Conservation (phyloP, 352 stramenopile genomes). For the Phytophthora syringae region DNA sequence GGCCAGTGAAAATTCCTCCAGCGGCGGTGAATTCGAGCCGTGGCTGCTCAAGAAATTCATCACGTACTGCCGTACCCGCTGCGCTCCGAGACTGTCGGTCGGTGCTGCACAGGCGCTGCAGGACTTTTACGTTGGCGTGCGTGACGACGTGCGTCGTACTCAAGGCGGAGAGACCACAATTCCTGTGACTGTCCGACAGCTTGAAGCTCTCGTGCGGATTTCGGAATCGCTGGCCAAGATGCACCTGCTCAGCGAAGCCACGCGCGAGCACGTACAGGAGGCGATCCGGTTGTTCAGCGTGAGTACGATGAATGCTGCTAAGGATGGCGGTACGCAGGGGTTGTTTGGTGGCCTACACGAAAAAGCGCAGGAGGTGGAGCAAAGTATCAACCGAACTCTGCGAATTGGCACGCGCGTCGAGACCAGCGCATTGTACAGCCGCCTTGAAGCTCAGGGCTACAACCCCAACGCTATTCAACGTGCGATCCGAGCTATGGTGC, state of each 20-base stretch:
- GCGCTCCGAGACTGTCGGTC: constrained; percentile 92
- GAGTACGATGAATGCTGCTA: constrained; percentile 98
- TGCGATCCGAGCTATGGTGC: constrained; percentile 86
- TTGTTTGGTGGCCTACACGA: constrained; percentile 83
- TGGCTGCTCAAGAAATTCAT: constrained; percentile 98
- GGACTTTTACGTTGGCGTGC: constrained; percentile 98
- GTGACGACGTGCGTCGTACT: constrained; percentile 94
- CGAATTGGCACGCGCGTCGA: constrained; percentile 83
- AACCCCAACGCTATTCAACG: constrained; percentile 89
- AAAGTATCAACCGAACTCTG: constrained; percentile 85
- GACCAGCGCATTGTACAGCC: constrained; percentile 80
- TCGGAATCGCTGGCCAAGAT: constrained; percentile 98
- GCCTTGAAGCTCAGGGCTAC: constrained; percentile 83
- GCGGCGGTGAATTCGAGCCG: constrained; percentile 71
- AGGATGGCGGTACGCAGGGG: constrained; percentile 88
- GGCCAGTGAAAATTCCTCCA: constrained; percentile 24
- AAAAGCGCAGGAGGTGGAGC: constrained; percentile 84
- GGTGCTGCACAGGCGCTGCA: constrained; percentile 93
- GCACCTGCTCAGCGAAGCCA: constrained; percentile 90
- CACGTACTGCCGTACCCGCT: constrained; percentile 97
- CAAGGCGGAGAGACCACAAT: constrained; percentile 83
- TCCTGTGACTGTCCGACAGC: constrained; percentile 98
- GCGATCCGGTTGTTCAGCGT: constrained; percentile 98
- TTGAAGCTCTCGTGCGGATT: constrained; percentile 98
- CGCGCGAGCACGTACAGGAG: constrained; percentile 94